phyloP scores from a whole-genome alignment of 768 basidiomycete genomes.

The Lentinus tigrinus region DNA sequence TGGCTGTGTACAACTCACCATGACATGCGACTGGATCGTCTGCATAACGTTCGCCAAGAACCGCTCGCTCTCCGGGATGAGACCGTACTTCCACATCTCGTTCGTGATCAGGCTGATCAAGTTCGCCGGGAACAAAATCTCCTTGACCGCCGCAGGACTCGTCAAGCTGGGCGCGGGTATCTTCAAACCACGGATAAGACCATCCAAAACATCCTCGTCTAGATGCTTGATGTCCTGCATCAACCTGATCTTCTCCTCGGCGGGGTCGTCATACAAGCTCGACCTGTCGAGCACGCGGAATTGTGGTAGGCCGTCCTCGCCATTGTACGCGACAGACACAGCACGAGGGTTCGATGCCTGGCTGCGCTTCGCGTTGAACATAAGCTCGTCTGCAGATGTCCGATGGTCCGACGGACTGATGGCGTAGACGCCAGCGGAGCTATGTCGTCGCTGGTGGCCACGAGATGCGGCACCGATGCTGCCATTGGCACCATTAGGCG shows the following conservation, averaged over 20 bases:
- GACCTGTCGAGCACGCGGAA: conserved; percentile 62
- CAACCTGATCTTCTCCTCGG: conserved; percentile 92
- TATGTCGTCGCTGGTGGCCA: conserved; percentile 81
- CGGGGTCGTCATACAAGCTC: conserved; percentile 84
- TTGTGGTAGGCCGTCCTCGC: conserved; percentile 71
- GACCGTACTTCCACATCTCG: conserved; percentile 99
- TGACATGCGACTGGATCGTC: conserved; percentile 93
- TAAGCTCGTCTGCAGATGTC: conserved; percentile 74
- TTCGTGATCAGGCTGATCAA: conserved; percentile 97
- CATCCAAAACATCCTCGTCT: conserved; percentile 91
- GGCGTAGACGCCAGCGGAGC: conserved; percentile 78
- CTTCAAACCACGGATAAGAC: conserved; percentile 87
- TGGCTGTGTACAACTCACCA: conserved; percentile 58
- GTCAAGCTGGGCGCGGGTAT: conserved; percentile 88
- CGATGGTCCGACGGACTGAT: conserved; percentile 60
- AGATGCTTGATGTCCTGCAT: conserved; percentile 88
- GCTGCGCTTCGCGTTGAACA: conserved; percentile 69
- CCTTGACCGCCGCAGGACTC: conserved; percentile 92
- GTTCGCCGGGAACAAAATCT: conserved; percentile 98
- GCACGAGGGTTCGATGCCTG: conserved; percentile 77
- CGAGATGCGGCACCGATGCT: conserved; percentile 33
- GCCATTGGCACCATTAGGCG: conserved; percentile 44
- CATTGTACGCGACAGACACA: conserved; percentile 85
- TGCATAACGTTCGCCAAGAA: conserved; percentile 99
- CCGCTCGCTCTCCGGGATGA: conserved; percentile 94